Conservation (phyloP, 129 eudicot species). For the Lonicera japonica region DNA sequence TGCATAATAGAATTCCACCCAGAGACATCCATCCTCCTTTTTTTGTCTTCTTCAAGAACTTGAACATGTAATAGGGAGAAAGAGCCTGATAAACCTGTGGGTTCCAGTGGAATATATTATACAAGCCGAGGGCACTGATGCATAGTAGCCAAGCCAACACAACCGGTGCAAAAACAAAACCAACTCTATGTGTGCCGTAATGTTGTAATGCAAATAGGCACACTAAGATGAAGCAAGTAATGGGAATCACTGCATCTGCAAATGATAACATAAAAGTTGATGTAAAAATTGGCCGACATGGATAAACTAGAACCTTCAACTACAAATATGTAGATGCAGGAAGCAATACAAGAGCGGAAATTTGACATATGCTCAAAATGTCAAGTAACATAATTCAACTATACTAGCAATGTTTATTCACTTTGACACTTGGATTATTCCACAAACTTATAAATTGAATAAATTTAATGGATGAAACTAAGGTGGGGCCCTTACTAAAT, state of each 20-base stretch:
- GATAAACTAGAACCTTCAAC: neutral
- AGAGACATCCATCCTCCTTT: conserved; percentile 95
- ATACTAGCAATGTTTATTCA: neutral
- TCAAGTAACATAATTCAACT: neutral
- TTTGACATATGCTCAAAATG: too few relatives aligned
- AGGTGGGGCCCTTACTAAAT: neutral
- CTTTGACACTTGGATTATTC: neutral
- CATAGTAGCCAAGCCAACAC: conserved; percentile 80
- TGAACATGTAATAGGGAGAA: conserved; percentile 86
- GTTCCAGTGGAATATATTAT: conserved; percentile 78
- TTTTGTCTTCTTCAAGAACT: conserved; percentile 83
- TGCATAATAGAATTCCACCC: conserved; percentile 86
- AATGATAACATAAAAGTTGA: conserved; percentile 7
- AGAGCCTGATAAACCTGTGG: conserved; percentile 87
- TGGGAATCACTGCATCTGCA: conserved; percentile 91
- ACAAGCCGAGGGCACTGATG: conserved; percentile 82
- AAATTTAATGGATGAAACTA: neutral
- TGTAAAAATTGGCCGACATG: neutral
- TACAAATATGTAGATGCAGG: neutral
- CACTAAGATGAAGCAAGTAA: conserved; percentile 82
- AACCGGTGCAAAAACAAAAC: conserved; percentile 84
- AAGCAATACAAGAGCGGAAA: neutral
- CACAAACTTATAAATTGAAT: neutral
- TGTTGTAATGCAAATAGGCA: conserved; percentile 93
- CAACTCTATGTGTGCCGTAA: conserved; percentile 91